A percentile compares a stretch with the other conserved stretches of the same genome.
Evolutionary conservation across 73 alveolate genomes (phyloP).

Genomic region (Symbiodinium pilosum): DNA sequence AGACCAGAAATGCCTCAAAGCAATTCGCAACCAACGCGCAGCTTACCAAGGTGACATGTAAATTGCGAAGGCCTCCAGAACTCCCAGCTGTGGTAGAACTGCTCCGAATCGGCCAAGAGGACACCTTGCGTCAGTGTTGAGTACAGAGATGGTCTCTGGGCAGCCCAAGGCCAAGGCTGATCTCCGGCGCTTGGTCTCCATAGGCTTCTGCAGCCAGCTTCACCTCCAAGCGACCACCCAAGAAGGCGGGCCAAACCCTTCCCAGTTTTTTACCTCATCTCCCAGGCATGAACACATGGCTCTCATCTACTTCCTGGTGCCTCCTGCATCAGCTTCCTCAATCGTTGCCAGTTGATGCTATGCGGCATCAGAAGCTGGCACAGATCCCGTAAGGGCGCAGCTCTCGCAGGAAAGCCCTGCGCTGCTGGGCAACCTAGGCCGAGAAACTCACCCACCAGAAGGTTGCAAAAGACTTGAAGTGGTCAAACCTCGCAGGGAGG

Average conservation of each 20-base stretch:
- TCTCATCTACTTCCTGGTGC: no score
- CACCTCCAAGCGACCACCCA: not conserved
- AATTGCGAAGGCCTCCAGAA: not conserved
- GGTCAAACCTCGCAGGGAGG: no score
- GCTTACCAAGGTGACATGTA: no score
- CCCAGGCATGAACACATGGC: no score
- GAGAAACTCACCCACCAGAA: no score
- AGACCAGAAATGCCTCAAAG: constrained; percentile 8
- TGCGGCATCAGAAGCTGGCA: not conserved
- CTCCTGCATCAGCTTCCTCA: not conserved
- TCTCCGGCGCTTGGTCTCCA: no score
- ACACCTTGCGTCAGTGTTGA: no score
- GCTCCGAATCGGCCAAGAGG: not conserved
- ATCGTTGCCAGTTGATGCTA: not conserved
- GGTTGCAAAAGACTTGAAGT: no score
- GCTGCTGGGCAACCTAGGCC: not conserved
- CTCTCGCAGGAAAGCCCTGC: not conserved
- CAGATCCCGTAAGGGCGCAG: not conserved
- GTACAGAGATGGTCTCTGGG: no score
- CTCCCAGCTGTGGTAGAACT: constrained; percentile 17
- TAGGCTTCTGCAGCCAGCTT: no score
- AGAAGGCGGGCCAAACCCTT: not conserved
- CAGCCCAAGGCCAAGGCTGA: no score
- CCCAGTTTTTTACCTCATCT: not conserved
- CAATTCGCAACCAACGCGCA: no score